phyloP scores from a whole-genome alignment of 306 rosid species.

The Heteromeles arbutifolia region DNA sequence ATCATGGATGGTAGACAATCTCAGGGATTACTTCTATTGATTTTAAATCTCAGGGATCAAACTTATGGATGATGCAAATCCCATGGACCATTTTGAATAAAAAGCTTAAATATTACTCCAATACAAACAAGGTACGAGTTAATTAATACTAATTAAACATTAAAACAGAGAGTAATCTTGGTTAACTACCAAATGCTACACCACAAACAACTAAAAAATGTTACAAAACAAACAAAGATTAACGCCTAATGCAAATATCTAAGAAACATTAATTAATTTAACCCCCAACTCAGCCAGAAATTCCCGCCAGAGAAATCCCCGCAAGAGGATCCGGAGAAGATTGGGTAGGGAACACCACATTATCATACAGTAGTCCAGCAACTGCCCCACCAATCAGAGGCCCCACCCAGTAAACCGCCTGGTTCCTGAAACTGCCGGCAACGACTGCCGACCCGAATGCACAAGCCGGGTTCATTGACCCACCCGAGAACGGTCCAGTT shows the following conservation, averaged over 20 bases:
- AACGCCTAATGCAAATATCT: background rate
- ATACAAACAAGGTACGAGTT: background rate
- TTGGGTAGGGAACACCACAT: constrained; percentile 40
- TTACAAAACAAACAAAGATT: background rate
- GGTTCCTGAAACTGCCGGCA: constrained; percentile 72
- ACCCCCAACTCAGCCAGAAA: background rate
- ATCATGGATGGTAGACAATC: too few species aligned
- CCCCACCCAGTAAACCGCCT: constrained; percentile 92
- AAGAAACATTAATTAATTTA: background rate
- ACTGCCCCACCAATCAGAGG: constrained; percentile 74
- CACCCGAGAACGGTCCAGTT: constrained; percentile 80
- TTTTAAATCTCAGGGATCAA: too few species aligned
- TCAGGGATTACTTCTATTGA: too few species aligned
- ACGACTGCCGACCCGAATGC: constrained; percentile 74
- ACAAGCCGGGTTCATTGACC: constrained; percentile 82
- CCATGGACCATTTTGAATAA: too few species aligned
- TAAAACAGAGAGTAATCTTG: background rate
- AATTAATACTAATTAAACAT: background rate
- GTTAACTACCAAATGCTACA: background rate
- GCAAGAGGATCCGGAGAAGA: constrained; percentile 21
- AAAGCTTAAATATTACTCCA: too few species aligned
- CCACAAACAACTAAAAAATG: background rate
- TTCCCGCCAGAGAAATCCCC: background rate
- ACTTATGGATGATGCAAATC: too few species aligned
- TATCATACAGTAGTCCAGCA: constrained; percentile 71